Base-by-base conservation (phyloP, 106 monocot genomes). In the Dioscorea alata region DNA sequence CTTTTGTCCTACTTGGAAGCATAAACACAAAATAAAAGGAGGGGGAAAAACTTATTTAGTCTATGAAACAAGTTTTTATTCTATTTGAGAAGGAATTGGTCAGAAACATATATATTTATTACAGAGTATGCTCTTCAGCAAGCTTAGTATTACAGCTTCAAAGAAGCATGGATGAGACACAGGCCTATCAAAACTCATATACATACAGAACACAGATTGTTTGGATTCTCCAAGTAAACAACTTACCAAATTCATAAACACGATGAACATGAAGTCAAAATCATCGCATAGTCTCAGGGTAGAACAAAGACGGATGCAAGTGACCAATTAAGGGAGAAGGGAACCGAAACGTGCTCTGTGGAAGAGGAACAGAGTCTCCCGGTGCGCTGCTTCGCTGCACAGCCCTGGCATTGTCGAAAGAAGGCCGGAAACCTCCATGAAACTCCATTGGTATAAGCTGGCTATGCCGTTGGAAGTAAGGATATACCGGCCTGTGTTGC, bases 391-490 rank as follows among this genome's bases (percentile, higher is more conserved):
- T 33, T 71, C 60, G 60, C 49, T 1, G 28, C 8, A 14, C 13
- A 52, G 10, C 50, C 20, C 35, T 19, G 32, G 4, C 18, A 19
- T 52, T 18, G 33, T 20, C 31, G 63, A 48, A 49, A 50, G 2
- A 32, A 53, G 53, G 17, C 59, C 2, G 63, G 5, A 58, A 60
- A 15, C 32, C 52, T 58, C 35, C 19, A 17, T 61, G 16, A 8
- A 48, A 17, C 10, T 80, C 76, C 51, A 23, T 64, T 9, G 66
- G 13, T 4, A 71, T 32, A 50, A 59, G 59, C 4, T 60, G 63
- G 24, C 49, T 18, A 9, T 68, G 80, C 25, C 69, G 48, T 13
- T 67, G 69, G 49, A 72, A 69, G 66, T 71, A 88, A 12, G 72
- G 28, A 3, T 1, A 69, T 49, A 74, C 64, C 19, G 77, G 76